Conservation (phyloP, 805 yeast genomes). For the Clavispora santaluciae region DNA sequence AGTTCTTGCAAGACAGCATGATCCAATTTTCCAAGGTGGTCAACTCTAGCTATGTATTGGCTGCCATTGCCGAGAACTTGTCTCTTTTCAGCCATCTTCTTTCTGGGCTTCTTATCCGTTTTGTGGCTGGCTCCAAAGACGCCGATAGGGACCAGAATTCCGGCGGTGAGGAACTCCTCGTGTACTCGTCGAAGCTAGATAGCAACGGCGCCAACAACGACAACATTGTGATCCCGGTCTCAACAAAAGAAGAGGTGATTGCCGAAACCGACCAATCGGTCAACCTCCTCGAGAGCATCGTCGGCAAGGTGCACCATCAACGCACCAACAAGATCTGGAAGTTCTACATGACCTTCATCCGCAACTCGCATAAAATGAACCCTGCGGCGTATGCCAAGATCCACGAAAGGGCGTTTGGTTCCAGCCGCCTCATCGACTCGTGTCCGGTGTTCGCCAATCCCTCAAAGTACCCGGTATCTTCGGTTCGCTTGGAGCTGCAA, state of each 20-base stretch:
- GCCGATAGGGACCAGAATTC: background rate
- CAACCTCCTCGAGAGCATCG: constrained; percentile 5
- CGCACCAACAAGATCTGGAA: constrained; percentile 30
- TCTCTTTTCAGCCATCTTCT: constrained; percentile 28
- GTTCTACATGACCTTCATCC: constrained; percentile 34
- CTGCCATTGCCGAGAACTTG: constrained; percentile 25
- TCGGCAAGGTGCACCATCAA: constrained; percentile 3
- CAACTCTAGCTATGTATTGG: constrained; percentile 19
- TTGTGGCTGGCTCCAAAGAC: constrained; percentile 10
- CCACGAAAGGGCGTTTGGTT: constrained; percentile 15
- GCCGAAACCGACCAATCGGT: constrained; percentile 12
- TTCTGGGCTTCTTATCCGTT: constrained; percentile 29
- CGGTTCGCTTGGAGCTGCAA: constrained; percentile 9
- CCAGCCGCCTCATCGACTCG: constrained; percentile 10
- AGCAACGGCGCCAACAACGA: background rate
- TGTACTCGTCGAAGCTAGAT: background rate
- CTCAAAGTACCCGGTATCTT: constrained; percentile 27
- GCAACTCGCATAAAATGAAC: constrained; percentile 24
- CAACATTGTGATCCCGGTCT: constrained; percentile 5
- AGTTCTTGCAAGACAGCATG: constrained; percentile 8
- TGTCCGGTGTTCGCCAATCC: constrained; percentile 16
- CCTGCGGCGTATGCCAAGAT: constrained; percentile 27
- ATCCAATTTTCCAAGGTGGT: constrained; percentile 5
- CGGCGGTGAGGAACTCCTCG: background rate
- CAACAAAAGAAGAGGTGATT: constrained; percentile 11